phyloP scores from a whole-genome alignment of 73 alveolate genomes.

The Tetrahymena thermophila region DNA sequence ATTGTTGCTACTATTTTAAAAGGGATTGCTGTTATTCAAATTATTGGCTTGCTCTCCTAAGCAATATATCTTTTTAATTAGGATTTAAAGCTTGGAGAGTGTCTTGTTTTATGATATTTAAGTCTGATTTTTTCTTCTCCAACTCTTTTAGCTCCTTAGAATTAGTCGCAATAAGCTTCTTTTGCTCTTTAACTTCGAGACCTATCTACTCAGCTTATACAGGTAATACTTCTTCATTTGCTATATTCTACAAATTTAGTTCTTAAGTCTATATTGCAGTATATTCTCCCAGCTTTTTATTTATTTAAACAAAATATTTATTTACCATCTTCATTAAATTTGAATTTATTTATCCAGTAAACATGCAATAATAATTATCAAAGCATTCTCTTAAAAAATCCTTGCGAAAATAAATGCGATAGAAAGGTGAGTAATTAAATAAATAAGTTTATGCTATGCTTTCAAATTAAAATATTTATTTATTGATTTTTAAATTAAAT shows the following conservation, averaged over 20 bases:
- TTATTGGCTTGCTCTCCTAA: not conserved
- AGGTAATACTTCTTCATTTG: not conserved
- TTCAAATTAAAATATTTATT: too few relatives aligned
- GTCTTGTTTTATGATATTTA: not conserved
- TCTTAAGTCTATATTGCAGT: not conserved
- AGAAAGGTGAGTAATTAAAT: too few relatives aligned
- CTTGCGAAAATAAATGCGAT: too few relatives aligned
- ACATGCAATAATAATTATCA: not conserved
- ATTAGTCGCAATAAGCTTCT: not conserved
- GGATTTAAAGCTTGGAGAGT: not conserved
- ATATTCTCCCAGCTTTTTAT: not conserved
- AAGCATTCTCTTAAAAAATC: not conserved
- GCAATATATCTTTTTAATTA: not conserved
- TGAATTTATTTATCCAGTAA: not conserved
- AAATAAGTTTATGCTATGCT: too few relatives aligned
- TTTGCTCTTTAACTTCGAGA: not conserved
- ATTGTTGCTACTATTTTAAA: not conserved
- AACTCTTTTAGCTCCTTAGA: not conserved
- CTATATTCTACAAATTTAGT: not conserved
- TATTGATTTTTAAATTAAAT: too few relatives aligned
- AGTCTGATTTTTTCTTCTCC: not conserved
- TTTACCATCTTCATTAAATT: not conserved
- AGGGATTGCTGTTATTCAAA: not conserved
- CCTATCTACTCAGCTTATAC: not conserved
- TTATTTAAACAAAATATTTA: not conserved